These are phyloP conservation scores for Monilinia aucupariae DNA, from an alignment of 2,329 filamentous ascomycete species.

Conservation along the genomic window DNA sequence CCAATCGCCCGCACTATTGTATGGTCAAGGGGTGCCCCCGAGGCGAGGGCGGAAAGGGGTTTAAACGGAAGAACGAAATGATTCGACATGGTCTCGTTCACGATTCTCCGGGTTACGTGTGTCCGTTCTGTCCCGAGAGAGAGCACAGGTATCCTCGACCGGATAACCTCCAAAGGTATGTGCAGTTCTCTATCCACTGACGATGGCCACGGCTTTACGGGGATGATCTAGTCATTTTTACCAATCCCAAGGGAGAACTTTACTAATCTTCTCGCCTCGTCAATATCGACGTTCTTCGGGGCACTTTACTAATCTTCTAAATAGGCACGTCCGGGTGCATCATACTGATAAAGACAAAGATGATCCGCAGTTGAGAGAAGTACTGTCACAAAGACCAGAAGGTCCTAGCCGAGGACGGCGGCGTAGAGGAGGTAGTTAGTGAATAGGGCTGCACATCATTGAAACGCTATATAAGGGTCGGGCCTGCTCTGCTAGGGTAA, in stretches of 20 bases:
- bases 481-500: neutral
- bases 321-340: slow-evolving; percentile 85
- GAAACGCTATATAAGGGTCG: neutral
- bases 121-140: slow-evolving; percentile 88
- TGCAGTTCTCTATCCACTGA: neutral
- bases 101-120: slow-evolving; percentile 89
- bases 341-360: slow-evolving; percentile 87
- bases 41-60: slow-evolving; percentile 59
- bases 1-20: slow-evolving; percentile 60
- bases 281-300: neutral
- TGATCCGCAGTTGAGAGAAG: slow-evolving; percentile 72
- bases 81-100: slow-evolving; percentile 80
- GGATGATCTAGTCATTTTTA: neutral
- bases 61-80: slow-evolving; percentile 70
- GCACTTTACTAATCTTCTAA: slow-evolving; percentile 9
- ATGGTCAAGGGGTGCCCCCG: slow-evolving; percentile 57
- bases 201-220: neutral
- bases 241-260: no score
- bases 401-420: slow-evolving; percentile 76
- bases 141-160: slow-evolving; percentile 93
- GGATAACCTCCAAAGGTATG: slow-evolving; percentile 89
- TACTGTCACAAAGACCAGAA: slow-evolving; percentile 79
- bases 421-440: slow-evolving; percentile 42
- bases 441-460: neutral
- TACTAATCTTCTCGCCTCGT: no score